A percentile compares a stretch with the other conserved stretches of the same genome.
These are phyloP conservation scores for Tympanopsis confertula DNA, from an alignment of 2,329 filamentous ascomycete species.

Conservation along the genomic window DNA sequence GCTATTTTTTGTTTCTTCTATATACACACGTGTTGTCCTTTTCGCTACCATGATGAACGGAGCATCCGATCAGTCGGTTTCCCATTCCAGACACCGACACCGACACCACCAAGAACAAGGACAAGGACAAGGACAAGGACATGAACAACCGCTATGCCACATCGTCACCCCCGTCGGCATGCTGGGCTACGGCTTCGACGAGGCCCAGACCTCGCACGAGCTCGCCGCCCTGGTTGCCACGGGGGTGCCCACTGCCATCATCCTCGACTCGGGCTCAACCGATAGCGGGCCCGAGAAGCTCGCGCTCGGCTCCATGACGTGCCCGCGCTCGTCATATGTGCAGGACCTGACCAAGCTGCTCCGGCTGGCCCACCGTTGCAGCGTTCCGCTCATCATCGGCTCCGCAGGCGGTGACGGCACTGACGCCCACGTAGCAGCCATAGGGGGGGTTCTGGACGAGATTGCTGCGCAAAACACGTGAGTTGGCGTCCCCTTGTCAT, in stretches of 20 bases:
- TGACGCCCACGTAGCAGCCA: conserved; percentile 24
- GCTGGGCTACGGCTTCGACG: conserved; percentile 17
- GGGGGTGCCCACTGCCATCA: conserved; percentile 19
- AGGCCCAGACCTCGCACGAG: conserved; percentile 17
- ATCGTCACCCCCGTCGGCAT: conserved; percentile 19
- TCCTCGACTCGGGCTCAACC: conserved; percentile 20
- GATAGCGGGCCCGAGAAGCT: conserved; percentile 26
- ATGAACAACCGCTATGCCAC: too few species aligned
- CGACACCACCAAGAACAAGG: too few species aligned
- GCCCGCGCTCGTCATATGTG: conserved; percentile 23
- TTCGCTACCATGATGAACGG: too few species aligned
- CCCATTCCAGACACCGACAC: too few species aligned
- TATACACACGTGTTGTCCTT: too few species aligned
- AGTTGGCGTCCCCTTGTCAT: neutral
- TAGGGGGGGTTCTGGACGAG: conserved; percentile 22
- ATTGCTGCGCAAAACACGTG: conserved; percentile 13
- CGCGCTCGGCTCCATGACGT: conserved; percentile 25
- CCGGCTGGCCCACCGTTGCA: conserved; percentile 9
- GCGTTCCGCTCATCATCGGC: conserved; percentile 16
- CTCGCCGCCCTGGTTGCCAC: conserved; percentile 8
- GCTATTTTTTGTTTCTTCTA: too few species aligned
- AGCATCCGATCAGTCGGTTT: too few species aligned
- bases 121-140: too few species aligned
- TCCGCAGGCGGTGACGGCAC: conserved; percentile 28
- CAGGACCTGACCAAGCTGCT: conserved; percentile 23